These are phyloP conservation scores for Spiromastix sp. DNA, from an alignment of 2,329 filamentous ascomycete genomes.

Conservation along the genomic window DNA sequence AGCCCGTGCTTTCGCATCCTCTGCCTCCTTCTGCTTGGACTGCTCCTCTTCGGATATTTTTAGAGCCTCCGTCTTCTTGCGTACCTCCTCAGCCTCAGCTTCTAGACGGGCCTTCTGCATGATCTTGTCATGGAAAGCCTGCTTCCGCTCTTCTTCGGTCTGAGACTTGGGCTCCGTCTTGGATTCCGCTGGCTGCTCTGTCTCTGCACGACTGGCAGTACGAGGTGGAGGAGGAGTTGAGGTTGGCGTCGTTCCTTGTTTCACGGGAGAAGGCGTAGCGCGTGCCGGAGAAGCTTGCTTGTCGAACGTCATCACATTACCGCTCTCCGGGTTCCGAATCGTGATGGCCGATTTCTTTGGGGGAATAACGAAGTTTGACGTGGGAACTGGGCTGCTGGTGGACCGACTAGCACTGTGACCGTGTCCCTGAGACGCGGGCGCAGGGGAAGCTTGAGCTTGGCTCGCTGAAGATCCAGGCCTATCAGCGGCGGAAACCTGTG, in stretches of 20 bases:
- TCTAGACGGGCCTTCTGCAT: conserved; percentile 33
- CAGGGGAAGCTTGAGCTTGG: conserved; percentile 42
- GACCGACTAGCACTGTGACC: conserved; percentile 43
- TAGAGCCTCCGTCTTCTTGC: conserved; percentile 17
- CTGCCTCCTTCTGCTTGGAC: conserved; percentile 8
- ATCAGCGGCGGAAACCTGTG: conserved; percentile 64
- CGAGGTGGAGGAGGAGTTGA: conserved; percentile 76
- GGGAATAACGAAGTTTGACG: conserved; percentile 54
- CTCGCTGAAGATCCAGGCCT: conserved; percentile 50
- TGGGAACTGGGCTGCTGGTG: conserved; percentile 50
- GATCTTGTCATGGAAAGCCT: conserved; percentile 55
- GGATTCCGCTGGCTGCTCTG: conserved; percentile 30
- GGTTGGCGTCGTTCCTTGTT: conserved; percentile 46
- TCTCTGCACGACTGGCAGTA: conserved; percentile 54
- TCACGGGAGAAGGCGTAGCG: conserved; percentile 48
- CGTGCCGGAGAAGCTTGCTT: conserved; percentile 55
- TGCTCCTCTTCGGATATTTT: conserved; percentile 6
- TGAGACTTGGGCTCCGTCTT: conserved; percentile 66
- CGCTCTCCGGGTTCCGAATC: conserved; percentile 76
- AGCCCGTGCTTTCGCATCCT: conserved; percentile 19
- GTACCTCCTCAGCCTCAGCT: conserved; percentile 20
- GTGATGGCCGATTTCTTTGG: conserved; percentile 59
- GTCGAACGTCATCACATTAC: conserved; percentile 60
- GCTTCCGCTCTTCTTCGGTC: conserved; percentile 70
- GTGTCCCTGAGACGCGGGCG: conserved; percentile 26